phyloP scores from a whole-genome alignment of 768 basidiomycete genomes.

The Suillus weaverae region DNA sequence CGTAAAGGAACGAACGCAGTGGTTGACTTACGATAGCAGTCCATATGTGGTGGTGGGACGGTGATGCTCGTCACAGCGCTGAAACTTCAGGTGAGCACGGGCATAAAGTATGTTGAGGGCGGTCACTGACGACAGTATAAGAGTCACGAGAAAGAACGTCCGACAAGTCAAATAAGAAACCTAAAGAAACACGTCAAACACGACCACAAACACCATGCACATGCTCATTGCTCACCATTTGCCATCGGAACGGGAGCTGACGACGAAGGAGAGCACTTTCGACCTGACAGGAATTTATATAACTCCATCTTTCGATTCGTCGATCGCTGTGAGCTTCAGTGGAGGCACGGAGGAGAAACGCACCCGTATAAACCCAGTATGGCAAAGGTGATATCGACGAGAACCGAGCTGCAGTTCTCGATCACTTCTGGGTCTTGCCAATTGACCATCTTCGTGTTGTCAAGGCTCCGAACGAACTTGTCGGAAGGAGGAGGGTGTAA shows the following conservation, averaged over 20 bases:
- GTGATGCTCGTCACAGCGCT: neutral
- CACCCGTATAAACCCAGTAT: conserved; percentile 23
- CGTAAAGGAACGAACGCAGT: neutral
- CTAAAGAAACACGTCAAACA: conserved; percentile 10
- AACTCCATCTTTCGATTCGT: conserved; percentile 23
- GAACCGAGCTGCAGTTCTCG: neutral
- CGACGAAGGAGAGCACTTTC: conserved; percentile 24
- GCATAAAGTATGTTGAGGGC: neutral
- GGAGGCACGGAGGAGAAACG: neutral
- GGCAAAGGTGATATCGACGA: conserved; percentile 12
- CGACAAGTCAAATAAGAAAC: conserved; percentile 28
- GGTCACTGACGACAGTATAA: conserved; percentile 21
- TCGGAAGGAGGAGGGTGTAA: neutral
- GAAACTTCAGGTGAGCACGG: conserved; percentile 8
- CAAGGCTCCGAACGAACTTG: neutral
- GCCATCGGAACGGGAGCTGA: conserved; percentile 24
- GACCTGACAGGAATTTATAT: conserved; percentile 16
- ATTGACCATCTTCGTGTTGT: conserved; percentile 13
- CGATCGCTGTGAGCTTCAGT: neutral
- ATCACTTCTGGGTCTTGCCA: conserved; percentile 18
- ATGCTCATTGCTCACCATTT: conserved; percentile 26
- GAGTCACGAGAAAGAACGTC: conserved; percentile 13
- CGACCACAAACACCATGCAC: neutral
- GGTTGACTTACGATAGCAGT: conserved; percentile 22
- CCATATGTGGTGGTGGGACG: neutral